Percentiles rank a stretch among this genome's conserved stretches.
These are phyloP conservation scores for Trichoderma semiorbis DNA, from an alignment of 2,329 filamentous ascomycete genomes.

Conservation along the genomic window DNA sequence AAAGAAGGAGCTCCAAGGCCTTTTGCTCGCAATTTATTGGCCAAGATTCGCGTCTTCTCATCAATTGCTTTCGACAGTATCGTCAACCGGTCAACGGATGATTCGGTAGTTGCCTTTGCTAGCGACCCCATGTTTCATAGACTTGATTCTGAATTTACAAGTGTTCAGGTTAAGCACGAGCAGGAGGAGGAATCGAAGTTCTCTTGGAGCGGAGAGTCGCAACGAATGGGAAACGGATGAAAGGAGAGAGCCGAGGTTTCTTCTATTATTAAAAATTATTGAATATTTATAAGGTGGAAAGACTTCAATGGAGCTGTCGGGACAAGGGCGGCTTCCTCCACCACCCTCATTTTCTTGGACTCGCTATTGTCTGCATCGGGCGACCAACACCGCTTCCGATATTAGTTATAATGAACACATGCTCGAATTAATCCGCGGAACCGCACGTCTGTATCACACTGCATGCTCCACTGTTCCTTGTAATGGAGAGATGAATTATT, in stretches of 20 bases:
- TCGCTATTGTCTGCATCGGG: neutral
- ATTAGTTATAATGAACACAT: neutral
- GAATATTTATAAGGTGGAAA: neutral
- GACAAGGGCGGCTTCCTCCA: neutral
- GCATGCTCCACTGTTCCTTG: neutral
- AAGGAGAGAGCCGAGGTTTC: neutral
- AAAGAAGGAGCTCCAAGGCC: constrained; percentile 24
- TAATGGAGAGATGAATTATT: neutral
- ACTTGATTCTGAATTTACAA: neutral
- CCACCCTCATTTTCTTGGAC: neutral
- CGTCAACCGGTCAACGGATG: constrained; percentile 21
- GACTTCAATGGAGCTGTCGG: rapidly evolving
- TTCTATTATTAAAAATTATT: neutral
- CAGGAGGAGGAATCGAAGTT: neutral
- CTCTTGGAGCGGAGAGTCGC: neutral
- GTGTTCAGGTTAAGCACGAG: neutral
- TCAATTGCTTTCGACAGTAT: constrained; percentile 21
- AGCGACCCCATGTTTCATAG: constrained; percentile 5
- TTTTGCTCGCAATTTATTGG: constrained; percentile 20
- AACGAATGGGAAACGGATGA: neutral
- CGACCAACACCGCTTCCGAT: neutral
- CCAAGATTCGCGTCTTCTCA: constrained; percentile 22
- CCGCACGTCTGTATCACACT: neutral
- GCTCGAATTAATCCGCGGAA: neutral
- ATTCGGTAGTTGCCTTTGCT: neutral